A percentile compares a stretch with the other conserved stretches of the same genome.
These are phyloP conservation scores for Pittosporum tobira DNA, from an alignment of 129 eudicot genomes.

Conservation along the genomic window DNA sequence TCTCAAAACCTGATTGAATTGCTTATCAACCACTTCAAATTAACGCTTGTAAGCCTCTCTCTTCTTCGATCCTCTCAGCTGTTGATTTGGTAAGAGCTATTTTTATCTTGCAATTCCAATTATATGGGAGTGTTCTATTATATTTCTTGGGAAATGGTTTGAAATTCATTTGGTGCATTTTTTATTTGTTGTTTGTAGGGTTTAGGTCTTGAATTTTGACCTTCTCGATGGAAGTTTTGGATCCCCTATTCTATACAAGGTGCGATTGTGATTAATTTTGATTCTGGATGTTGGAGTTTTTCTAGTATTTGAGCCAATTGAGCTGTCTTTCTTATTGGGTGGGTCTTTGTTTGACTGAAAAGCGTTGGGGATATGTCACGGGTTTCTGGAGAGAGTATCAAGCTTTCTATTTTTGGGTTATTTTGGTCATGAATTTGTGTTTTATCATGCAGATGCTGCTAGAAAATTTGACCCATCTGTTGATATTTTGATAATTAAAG, in stretches of 20 bases:
- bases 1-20: slow-evolving; percentile 8
- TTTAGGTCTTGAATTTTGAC: not conserved
- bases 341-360: not conserved
- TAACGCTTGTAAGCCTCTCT: slow-evolving; percentile 22
- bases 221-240: slow-evolving; percentile 3
- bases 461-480: slow-evolving; percentile 13
- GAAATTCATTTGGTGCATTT: slow-evolving; percentile 5
- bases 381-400: slow-evolving; percentile 46
- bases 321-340: not conserved
- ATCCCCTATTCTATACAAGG: slow-evolving; percentile 4
- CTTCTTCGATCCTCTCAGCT: slow-evolving; percentile 8
- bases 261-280: not conserved
- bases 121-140: slow-evolving; percentile 5
- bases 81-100: slow-evolving; percentile 19
- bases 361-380: slow-evolving; percentile 24
- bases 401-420: slow-evolving; percentile 11
- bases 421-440: slow-evolving; percentile 22
- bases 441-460: slow-evolving; percentile 29
- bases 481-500: slow-evolving; percentile 17
- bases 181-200: not conserved
- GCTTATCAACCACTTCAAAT: slow-evolving; percentile 25
- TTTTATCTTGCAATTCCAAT: slow-evolving; percentile 12
- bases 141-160: slow-evolving; percentile 11
- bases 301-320: not conserved
- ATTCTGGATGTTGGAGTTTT: not conserved